phyloP scores from a whole-genome alignment of 2,329 filamentous ascomycete species.

The Didymellaceae sp. region DNA sequence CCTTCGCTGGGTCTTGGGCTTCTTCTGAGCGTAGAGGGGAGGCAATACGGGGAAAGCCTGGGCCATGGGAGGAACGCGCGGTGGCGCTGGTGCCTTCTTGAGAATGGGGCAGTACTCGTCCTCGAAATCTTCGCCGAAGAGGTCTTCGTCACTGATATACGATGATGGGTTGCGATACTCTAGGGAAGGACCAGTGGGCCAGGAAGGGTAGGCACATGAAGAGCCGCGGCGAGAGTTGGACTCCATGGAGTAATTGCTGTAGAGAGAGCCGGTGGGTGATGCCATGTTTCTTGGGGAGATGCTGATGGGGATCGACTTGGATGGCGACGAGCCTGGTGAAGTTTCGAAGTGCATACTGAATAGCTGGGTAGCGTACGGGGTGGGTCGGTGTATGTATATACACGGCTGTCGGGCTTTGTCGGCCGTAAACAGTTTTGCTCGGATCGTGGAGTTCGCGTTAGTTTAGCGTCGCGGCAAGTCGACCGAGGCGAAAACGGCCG shows the following conservation, averaged over 20 bases:
- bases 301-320: slow-evolving; percentile 48
- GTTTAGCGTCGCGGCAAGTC: slow-evolving; percentile 35
- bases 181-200: slow-evolving; percentile 48
- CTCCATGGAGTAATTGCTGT: slow-evolving; percentile 44
- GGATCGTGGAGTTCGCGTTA: slow-evolving; percentile 22
- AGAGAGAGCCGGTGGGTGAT: slow-evolving; percentile 45
- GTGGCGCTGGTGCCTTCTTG: slow-evolving; percentile 49
- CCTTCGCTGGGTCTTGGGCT: slow-evolving; percentile 49
- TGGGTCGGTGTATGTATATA: slow-evolving; percentile 38
- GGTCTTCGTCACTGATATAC: slow-evolving; percentile 52
- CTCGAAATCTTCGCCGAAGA: slow-evolving; percentile 49
- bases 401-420: slow-evolving; percentile 32
- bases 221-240: slow-evolving; percentile 40
- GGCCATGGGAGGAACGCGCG: slow-evolving; percentile 45
- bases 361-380: slow-evolving; percentile 26
- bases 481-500: slow-evolving; percentile 37
- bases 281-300: slow-evolving; percentile 45
- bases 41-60: slow-evolving; percentile 48
- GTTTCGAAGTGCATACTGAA: slow-evolving; percentile 46
- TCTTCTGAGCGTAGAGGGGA: slow-evolving; percentile 50
- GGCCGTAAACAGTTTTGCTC: slow-evolving; percentile 24
- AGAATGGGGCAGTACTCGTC: slow-evolving; percentile 45
- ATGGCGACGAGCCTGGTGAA: slow-evolving; percentile 46
- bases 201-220: slow-evolving; percentile 50
- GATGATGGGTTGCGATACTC: slow-evolving; percentile 48